Conservation (phyloP, 2,329 filamentous ascomycete genomes). For the Colletotrichum truncatum region DNA sequence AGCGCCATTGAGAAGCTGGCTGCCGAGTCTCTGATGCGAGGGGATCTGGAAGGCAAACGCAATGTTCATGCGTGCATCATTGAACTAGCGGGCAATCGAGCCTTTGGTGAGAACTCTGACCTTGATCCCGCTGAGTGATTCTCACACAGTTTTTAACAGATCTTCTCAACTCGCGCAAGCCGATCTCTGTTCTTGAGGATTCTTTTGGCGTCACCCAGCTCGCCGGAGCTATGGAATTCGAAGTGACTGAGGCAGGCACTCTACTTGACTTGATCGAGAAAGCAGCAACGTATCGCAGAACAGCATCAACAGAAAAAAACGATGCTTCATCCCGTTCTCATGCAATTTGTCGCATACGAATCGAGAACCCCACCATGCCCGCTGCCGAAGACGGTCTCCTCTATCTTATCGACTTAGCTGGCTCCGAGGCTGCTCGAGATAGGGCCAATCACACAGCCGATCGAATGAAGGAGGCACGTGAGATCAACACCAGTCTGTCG, state of each 20-base stretch:
- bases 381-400: conserved; percentile 50
- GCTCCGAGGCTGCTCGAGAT: conserved; percentile 58
- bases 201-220: conserved; percentile 53
- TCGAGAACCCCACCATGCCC: conserved; percentile 41
- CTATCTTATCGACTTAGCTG: conserved; percentile 58
- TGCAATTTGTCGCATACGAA: conserved; percentile 56
- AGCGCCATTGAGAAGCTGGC: conserved; percentile 51
- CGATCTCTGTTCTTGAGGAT: conserved; percentile 55
- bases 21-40: conserved; percentile 43
- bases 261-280: conserved; percentile 45
- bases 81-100: conserved; percentile 48
- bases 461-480: conserved; percentile 55
- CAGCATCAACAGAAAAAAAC: conserved; percentile 55
- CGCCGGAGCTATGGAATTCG: conserved; percentile 51
- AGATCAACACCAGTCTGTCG: conserved; percentile 59
- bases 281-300: conserved; percentile 49
- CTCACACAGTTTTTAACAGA: neutral
- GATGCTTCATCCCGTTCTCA: conserved; percentile 58
- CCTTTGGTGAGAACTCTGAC: conserved; percentile 35
- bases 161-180: conserved; percentile 50
- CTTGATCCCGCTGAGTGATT: neutral
- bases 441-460: conserved; percentile 46
- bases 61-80: conserved; percentile 47
- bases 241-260: conserved; percentile 38
- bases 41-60: conserved; percentile 35